Evolutionary conservation across 805 yeast species (phyloP).

Genomic region (Candida alai): DNA sequence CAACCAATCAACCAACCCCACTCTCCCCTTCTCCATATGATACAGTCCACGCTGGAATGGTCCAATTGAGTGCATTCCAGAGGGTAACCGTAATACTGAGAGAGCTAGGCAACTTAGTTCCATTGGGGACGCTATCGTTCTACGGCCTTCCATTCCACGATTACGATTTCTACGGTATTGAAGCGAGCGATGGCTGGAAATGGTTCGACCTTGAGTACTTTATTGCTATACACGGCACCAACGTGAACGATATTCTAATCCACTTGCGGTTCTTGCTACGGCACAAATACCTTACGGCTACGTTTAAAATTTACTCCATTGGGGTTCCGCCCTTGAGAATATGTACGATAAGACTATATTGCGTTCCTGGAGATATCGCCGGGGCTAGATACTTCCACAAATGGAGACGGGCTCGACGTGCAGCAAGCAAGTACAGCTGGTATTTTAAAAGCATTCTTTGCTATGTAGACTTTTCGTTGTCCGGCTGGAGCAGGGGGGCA

Average conservation of each 20-base stretch:
- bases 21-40: too few species aligned
- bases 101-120: slow-evolving; percentile 34
- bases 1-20: too few species aligned
- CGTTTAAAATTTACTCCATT: slow-evolving; percentile 29
- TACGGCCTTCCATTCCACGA: slow-evolving; percentile 39
- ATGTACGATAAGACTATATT: slow-evolving; percentile 43
- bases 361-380: slow-evolving; percentile 42
- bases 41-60: too few species aligned
- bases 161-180: slow-evolving; percentile 28
- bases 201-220: slow-evolving; percentile 53
- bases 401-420: too few species aligned
- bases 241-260: slow-evolving; percentile 20
- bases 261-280: slow-evolving; percentile 44
- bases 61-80: too few species aligned
- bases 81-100: slow-evolving; percentile 35
- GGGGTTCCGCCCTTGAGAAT: slow-evolving; percentile 12
- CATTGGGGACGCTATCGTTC: slow-evolving; percentile 49
- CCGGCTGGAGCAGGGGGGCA: too few species aligned
- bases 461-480: slow-evolving; percentile 37
- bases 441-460: slow-evolving; percentile 35
- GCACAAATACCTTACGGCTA: slow-evolving; percentile 40
- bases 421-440: slow-evolving; percentile 21
- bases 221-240: slow-evolving; percentile 10
- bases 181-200: slow-evolving; percentile 40
- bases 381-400: slow-evolving; percentile 28